A percentile compares a stretch with the other conserved stretches of the same genome.
phyloP scores from a whole-genome alignment of 768 basidiomycete species.

The Arthromyces matolae region DNA sequence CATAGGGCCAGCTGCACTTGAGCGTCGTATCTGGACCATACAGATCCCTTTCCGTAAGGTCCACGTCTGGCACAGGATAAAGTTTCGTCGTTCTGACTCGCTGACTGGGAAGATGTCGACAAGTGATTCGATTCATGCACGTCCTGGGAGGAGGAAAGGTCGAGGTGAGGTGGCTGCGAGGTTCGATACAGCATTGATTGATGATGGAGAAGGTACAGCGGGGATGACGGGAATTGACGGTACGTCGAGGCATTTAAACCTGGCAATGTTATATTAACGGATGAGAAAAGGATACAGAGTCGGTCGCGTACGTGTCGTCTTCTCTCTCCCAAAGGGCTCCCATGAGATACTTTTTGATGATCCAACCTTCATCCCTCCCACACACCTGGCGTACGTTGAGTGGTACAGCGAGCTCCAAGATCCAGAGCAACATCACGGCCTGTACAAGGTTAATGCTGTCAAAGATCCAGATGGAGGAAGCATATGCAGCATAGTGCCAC shows the following conservation, averaged over 20 bases:
- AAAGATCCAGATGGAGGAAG: too few species aligned
- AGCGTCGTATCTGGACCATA: conserved; percentile 5
- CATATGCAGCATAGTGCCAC: too few species aligned
- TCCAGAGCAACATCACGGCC: too few species aligned
- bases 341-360: conserved; percentile 15
- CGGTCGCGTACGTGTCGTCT: conserved; percentile 22
- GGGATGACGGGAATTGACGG: too few species aligned
- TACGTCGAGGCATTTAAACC: conserved; percentile 18
- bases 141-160: conserved; percentile 13
- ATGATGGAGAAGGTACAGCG: conserved; percentile 2
- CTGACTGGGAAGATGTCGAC: conserved; percentile 25
- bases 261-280: not conserved
- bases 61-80: conserved; percentile 30
- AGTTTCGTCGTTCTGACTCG: conserved; percentile 20
- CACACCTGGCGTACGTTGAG: too few species aligned
- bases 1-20: conserved; percentile 12
- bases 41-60: conserved; percentile 22
- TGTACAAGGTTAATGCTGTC: too few species aligned
- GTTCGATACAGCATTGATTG: conserved; percentile 29
- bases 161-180: conserved; percentile 18
- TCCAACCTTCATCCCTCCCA: too few species aligned
- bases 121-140: too few species aligned
- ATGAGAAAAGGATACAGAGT: conserved; percentile 22
- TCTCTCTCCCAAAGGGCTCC: conserved; percentile 16
- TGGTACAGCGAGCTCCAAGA: too few species aligned